Conservation (phyloP, 1,284 basidiomycete genomes). For the Ganoderma resinaceum region DNA sequence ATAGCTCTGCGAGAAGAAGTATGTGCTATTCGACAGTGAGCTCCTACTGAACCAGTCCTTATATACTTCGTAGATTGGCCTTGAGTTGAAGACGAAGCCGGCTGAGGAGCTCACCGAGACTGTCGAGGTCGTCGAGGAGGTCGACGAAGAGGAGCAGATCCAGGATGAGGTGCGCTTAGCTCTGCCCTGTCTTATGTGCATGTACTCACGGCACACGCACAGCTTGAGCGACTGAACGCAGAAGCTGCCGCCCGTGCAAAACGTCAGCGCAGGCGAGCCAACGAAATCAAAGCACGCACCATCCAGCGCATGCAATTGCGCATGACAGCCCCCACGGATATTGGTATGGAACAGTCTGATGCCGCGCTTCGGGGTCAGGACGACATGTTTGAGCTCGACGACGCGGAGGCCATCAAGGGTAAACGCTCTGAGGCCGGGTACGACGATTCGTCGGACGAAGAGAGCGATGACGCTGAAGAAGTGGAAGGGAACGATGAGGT, state of each 20-base stretch:
- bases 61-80: conserved; percentile 61
- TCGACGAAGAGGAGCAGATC: conserved; percentile 90
- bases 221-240: conserved; percentile 88
- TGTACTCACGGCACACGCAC: conserved; percentile 5
- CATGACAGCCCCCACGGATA: conserved; percentile 97
- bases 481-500: conserved; percentile 56
- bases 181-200: neutral
- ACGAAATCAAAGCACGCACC: conserved; percentile 89
- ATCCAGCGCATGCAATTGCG: conserved; percentile 96
- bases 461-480: conserved; percentile 46
- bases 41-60: neutral
- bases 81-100: conserved; percentile 80
- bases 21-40: conserved; percentile 20
- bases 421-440: conserved; percentile 54
- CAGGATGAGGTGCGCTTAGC: conserved; percentile 73
- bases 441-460: conserved; percentile 56
- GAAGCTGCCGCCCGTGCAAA: conserved; percentile 80
- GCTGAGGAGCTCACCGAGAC: conserved; percentile 81
- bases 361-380: conserved; percentile 76
- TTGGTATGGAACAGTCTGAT: conserved; percentile 90
- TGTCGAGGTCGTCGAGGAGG: conserved; percentile 75
- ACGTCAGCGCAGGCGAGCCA: conserved; percentile 86
- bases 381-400: conserved; percentile 87
- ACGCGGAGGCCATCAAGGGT: conserved; percentile 55
- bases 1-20: conserved; percentile 85